Conservation (phyloP, 2,329 filamentous ascomycete genomes). For the Escovopsis weberi region DNA sequence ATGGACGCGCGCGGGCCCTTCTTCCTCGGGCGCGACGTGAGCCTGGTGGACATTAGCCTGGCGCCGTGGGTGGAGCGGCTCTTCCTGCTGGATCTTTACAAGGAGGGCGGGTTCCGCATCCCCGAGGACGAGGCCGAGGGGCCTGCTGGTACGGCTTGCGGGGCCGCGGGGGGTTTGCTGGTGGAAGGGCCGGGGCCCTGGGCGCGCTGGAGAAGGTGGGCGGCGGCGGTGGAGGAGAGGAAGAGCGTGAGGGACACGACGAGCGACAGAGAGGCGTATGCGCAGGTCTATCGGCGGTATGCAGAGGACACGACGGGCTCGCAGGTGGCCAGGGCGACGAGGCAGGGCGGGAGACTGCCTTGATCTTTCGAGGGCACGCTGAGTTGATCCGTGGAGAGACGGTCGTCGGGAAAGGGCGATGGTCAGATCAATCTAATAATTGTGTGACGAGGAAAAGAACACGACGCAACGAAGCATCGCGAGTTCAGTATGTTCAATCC, state of each 20-base stretch:
- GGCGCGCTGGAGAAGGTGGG: conserved; percentile 52
- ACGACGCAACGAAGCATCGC: too few relatives aligned
- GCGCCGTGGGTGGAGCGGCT: conserved; percentile 60
- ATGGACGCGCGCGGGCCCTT: conserved; percentile 46
- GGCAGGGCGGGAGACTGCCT: conserved; percentile 48
- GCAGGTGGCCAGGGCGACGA: conserved; percentile 45
- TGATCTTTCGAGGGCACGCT: background rate
- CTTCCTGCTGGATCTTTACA: conserved; percentile 65
- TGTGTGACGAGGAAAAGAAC: too few relatives aligned
- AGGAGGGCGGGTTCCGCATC: conserved; percentile 37
- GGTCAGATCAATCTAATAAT: too few relatives aligned
- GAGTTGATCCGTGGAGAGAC: too few relatives aligned
- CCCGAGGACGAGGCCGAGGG: conserved; percentile 37
- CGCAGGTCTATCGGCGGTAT: conserved; percentile 54
- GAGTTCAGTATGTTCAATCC: too few relatives aligned
- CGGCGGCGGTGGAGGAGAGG: conserved; percentile 40
- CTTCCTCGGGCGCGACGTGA: conserved; percentile 50
- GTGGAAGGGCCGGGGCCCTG: conserved; percentile 26
- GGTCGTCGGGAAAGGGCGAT: too few relatives aligned
- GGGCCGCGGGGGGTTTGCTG: too few relatives aligned
- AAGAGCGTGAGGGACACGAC: conserved; percentile 52
- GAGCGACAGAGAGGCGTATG: conserved; percentile 52
- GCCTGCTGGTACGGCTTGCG: background rate
- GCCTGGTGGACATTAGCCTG: conserved; percentile 54
- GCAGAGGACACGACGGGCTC: conserved; percentile 50